phyloP scores from a whole-genome alignment of 176 grass and related monocot species.

The Otatea glauca region DNA sequence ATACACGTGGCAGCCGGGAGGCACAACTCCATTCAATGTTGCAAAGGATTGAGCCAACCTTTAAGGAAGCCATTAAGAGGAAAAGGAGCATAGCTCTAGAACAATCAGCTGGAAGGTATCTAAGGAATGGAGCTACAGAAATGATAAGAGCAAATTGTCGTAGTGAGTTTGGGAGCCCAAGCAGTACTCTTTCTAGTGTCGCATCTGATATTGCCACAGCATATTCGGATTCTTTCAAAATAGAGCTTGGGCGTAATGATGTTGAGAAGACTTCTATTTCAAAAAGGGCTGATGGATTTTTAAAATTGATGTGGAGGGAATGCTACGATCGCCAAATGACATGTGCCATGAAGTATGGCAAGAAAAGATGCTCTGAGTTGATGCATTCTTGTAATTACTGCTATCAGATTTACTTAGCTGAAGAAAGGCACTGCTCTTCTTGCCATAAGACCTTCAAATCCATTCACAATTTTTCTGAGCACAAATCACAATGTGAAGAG shows the following conservation, averaged over 20 bases:
- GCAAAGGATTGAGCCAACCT: conserved; percentile 76
- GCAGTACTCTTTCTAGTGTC: conserved; percentile 47
- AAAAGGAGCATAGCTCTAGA: conserved; percentile 26
- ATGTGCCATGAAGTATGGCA: conserved; percentile 71
- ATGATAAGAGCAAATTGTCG: conserved; percentile 56
- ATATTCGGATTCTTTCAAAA: conserved; percentile 77
- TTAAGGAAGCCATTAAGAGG: conserved; percentile 87
- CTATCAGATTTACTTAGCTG: conserved; percentile 74
- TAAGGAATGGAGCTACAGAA: conserved; percentile 56
- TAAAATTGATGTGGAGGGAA: conserved; percentile 94
- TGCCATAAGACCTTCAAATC: conserved; percentile 89
- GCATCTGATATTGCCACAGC: conserved; percentile 54
- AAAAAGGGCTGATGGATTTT: conserved; percentile 67
- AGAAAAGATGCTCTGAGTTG: conserved; percentile 76
- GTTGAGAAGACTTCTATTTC: conserved; percentile 70
- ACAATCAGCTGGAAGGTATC: conserved; percentile 50
- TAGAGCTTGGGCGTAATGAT: conserved; percentile 77
- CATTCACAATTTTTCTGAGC: conserved; percentile 75
- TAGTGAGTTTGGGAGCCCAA: conserved; percentile 64
- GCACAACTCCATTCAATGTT: conserved; percentile 92
- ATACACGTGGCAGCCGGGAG: conserved; percentile 87
- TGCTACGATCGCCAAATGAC: conserved; percentile 59
- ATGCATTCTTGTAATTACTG: conserved; percentile 69
- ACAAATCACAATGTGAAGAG: conserved; percentile 76
- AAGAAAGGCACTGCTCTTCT: conserved; percentile 84